Base-by-base conservation (phyloP, 139 green algal species). In the Diplosphaera chodatii region DNA sequence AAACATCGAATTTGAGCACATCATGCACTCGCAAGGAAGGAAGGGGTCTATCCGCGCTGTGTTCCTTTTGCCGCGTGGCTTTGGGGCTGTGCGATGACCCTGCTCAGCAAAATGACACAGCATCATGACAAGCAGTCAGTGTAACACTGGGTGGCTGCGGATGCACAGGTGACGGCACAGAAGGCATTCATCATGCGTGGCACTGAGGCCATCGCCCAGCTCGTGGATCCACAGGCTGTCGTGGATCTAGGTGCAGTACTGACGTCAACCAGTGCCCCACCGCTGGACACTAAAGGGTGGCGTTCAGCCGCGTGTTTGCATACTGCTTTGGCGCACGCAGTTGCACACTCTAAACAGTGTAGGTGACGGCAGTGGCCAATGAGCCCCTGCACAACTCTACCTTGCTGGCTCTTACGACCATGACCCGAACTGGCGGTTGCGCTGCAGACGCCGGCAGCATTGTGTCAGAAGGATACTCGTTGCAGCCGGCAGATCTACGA, bases 401-500 rank as follows among this genome's bases (percentile, higher is more conserved):
- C n/a, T n/a, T n/a, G n/a, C n/a, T n/a, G n/a, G n/a, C n/a, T n/a
- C n/a, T n/a, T n/a, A n/a, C n/a, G n/a, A n/a, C n/a, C n/a, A n/a
- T n/a, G n/a, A n/a, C 13, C 37, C 25, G 48, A 59, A n/a, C 18
- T 59, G 37, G 8, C 37, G 6, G 37, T 48, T 6, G 8, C 37
- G 10, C 37, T 10, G 10, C 23, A 65, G 70, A 72, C 34, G 34
- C 72, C 0, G 81, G 79, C 25, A 55, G 68, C 2, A 48, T 91
- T 5, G 1, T 55, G 1, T 74, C 78, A 3, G 29, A 33, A 0
- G 0, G 48, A 0, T 97, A 96, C 79, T 78, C 70, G 72, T 69
- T 95, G 32, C 34, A 86, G 13, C 80, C 85, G 3, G 87, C 75
- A 2, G 91, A 97, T 74, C 67, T 97, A 27, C 41, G 91, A 20